Evolutionary conservation across 2,329 filamentous ascomycete genomes (phyloP), one percentile per base, ranked within the genome.

Genomic region (Nectriaceae sp.): DNA sequence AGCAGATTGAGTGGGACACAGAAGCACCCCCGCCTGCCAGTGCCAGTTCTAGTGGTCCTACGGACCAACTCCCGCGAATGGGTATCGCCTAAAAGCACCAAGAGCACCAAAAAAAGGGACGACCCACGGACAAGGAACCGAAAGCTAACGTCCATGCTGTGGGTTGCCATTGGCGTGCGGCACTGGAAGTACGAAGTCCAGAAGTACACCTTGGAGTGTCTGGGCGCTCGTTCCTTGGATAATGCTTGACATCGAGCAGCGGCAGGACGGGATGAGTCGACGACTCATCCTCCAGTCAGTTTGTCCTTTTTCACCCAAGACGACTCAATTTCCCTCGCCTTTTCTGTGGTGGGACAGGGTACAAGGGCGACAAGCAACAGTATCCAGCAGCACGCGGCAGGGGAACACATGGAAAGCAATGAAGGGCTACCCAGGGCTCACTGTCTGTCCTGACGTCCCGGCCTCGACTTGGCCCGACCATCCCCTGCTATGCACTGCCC

Each of bases 371-470:
- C 37, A 16, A 39, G 16, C 37, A 39, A 39, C 37, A 21, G 37
- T 16, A 36, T 6, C 33, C 37, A 39, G 18, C 5, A 36, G 33
- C 33, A 36, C 5, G 33, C 33, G n/a, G 33, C 33, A 36, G 33
- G 33, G 33, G 33, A 19, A 29, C 24, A 29, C 50, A 55, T 35
- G 54, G 54, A 52, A 57, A 50, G 52, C 46, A 59, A 59, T 52
- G 50, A 59, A 55, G 54, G 55, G 36, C 37, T 44, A 19, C 33
- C 33, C 8, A 15, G 8, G 33, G 13, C 8, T 36, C 33, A 15
- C 11, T n/a, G 33, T 36, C n/a, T 36, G 13, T 36, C 33, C 33
- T n/a, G n/a, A 10, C 26, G 8, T 8, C 26, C 26, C 15, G 10
- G 10, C 26, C 10, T 31, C 26, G 15, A 15, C 26, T 10, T 15